Evolutionary conservation across 352 stramenopile genomes (phyloP).

Genomic region (Pythium inflatum): DNA sequence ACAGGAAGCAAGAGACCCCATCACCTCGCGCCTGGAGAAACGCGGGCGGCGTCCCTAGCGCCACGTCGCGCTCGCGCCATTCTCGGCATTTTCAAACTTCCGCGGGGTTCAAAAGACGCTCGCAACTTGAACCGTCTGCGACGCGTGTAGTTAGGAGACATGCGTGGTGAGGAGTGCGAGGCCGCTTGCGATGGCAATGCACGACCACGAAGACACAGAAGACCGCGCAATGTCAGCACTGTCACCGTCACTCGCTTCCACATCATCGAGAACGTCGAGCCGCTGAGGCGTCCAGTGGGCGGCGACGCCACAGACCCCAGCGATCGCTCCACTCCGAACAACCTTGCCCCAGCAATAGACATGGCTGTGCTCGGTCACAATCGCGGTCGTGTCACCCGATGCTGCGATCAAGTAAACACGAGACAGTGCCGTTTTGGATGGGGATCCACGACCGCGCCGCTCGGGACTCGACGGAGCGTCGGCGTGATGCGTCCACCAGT

Average conservation of each 20-base stretch:
- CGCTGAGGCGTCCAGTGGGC: conserved; percentile 20
- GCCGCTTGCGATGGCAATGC: conserved; percentile 52
- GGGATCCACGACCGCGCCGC: too few species aligned
- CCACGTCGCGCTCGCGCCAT: too few species aligned
- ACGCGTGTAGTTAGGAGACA: background rate
- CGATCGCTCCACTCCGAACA: background rate
- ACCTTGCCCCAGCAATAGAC: conserved; percentile 38
- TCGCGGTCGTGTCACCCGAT: conserved; percentile 34
- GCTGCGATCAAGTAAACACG: conserved; percentile 31
- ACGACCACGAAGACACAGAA: conserved; percentile 35
- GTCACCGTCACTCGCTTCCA: background rate
- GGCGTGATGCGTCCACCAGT: conserved; percentile 12
- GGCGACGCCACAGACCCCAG: conserved; percentile 24
- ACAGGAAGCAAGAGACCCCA: too few species aligned
- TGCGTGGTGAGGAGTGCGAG: conserved; percentile 42
- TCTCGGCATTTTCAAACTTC: too few species aligned
- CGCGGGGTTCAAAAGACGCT: background rate
- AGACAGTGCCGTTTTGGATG: background rate
- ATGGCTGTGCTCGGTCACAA: conserved; percentile 30
- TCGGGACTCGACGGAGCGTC: background rate
- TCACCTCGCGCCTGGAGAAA: too few species aligned
- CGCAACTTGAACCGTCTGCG: background rate
- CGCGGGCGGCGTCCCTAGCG: too few species aligned
- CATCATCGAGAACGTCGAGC: conserved; percentile 3
- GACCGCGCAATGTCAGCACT: background rate